phyloP scores from a whole-genome alignment of 805 yeast species.

The Kuraishia ogatae region DNA sequence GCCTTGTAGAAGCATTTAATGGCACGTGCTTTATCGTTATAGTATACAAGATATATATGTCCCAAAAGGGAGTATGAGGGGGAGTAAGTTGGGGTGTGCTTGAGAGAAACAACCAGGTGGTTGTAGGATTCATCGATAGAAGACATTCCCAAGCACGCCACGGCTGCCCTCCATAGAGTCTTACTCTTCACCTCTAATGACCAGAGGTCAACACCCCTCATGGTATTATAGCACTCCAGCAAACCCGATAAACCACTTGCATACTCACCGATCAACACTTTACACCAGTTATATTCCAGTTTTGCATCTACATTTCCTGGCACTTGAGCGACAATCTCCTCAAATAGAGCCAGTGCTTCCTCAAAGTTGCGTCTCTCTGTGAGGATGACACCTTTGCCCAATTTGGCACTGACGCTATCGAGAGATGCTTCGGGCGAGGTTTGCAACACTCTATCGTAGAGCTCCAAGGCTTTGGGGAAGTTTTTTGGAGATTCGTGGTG shows the following conservation, averaged over 20 bases:
- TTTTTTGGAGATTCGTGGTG: constrained; percentile 89
- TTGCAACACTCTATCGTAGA: constrained; percentile 55
- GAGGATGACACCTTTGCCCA: constrained; percentile 77
- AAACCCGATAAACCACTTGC: constrained; percentile 45
- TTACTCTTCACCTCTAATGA: constrained; percentile 50
- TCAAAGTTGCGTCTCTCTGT: constrained; percentile 53
- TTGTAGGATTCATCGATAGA: constrained; percentile 43
- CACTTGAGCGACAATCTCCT: constrained; percentile 34
- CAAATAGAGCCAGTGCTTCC: constrained; percentile 46
- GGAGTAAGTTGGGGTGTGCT: constrained; percentile 56
- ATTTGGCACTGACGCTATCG: constrained; percentile 48
- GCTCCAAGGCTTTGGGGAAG: constrained; percentile 59
- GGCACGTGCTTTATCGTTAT: constrained; percentile 57
- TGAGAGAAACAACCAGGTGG: constrained; percentile 51
- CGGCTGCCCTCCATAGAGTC: constrained; percentile 67
- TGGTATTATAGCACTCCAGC: constrained; percentile 28
- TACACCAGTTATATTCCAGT: constrained; percentile 74
- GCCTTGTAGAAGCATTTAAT: constrained; percentile 85
- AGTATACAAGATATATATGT: constrained; percentile 49
- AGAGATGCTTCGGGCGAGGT: constrained; percentile 28
- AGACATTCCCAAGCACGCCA: constrained; percentile 34
- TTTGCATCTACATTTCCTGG: constrained; percentile 54
- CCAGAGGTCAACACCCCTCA: constrained; percentile 41
- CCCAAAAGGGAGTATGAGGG: constrained; percentile 83
- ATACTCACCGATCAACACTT: constrained; percentile 42